Evolutionary conservation across 768 basidiomycete species (phyloP), one percentile per base, ranked within the genome.

Genomic region (Strobilomyces confusus): DNA sequence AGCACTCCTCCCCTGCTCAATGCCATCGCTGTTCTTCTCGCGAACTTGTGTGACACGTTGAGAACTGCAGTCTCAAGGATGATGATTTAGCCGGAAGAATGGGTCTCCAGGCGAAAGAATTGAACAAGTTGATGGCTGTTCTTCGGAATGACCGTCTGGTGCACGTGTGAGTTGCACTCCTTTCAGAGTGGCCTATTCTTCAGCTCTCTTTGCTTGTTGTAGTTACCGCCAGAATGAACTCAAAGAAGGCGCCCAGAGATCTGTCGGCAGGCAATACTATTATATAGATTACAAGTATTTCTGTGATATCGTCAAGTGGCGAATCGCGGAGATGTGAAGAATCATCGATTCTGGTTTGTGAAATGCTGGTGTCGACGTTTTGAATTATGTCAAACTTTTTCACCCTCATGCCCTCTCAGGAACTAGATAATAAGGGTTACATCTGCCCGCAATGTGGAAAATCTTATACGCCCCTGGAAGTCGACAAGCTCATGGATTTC

Each of bases 251-350:
- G 88, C 89, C 41, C 87, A 89, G 69, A 84, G 95, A 55, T 87
- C 89, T 55, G 86, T 89, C 55, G 88, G 87, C 57, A 86, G 87
- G 63, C 87, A 91, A 64, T 99, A 98, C 76, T 99, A 91, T 76
- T 98, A 92, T 73, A 89, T 99, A 67, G 87, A 99, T 73, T 94
- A 95, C 71, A 84, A 92, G 63, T 83, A 86, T 65, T 95, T 98
- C 67, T 94, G 92, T 72, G 94, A 98, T 70, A 94, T 98, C 43
- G 90, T 95, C 71, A 98, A 98, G 70, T 99, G 95, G 92, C 80
- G 95, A 37, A 83, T 98, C 49, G 91, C 91, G 5, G 89, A 90
- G 66, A 94, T 98, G 92, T 81, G 90, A 58, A 80, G 85, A 57
- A 83, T 83, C 55, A 52, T 99, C 58, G 94, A 98, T 72, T 85